Percentiles rank a stretch among this genome's conserved stretches.
Evolutionary conservation across 306 rosid species (phyloP).

Genomic region (Neltuma alba): DNA sequence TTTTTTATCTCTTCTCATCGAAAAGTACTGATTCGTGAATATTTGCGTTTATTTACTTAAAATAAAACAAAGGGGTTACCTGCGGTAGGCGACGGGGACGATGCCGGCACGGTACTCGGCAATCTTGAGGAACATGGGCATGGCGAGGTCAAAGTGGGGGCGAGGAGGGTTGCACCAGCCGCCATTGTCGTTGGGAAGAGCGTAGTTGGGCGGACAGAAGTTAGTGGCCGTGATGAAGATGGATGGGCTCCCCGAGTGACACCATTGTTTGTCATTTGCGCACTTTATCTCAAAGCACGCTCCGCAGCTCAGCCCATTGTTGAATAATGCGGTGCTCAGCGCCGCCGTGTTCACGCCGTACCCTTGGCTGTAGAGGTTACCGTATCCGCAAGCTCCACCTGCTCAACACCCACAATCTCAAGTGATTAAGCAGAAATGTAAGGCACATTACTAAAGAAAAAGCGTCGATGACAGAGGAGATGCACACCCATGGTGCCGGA

Average conservation of each 20-base stretch:
- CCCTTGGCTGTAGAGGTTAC: slow-evolving; percentile 93
- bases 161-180: slow-evolving; percentile 99
- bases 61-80: slow-evolving; percentile 40
- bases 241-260: slow-evolving; percentile 95
- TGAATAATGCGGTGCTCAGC: slow-evolving; percentile 84
- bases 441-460: background rate
- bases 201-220: slow-evolving; percentile 94
- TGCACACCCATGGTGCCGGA: slow-evolving; percentile 97
- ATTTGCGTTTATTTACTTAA: background rate
- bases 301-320: slow-evolving; percentile 93
- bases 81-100: slow-evolving; percentile 85
- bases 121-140: slow-evolving; percentile 98
- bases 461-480: background rate
- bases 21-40: background rate
- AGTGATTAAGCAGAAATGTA: background rate
- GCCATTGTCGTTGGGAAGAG: slow-evolving; percentile 91
- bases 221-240: slow-evolving; percentile 87
- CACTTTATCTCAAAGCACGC: slow-evolving; percentile 92
- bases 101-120: slow-evolving; percentile 98
- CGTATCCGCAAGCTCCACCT: slow-evolving; percentile 99
- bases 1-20: background rate
- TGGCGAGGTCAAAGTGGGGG: slow-evolving; percentile 95
- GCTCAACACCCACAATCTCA: background rate
- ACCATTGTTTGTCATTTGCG: slow-evolving; percentile 71
- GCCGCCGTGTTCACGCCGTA: slow-evolving; percentile 96